Percentiles rank a stretch among this genome's conserved stretches.
Conservation (phyloP, 352 stramenopile species). For the Aphanomyces stellatus region DNA sequence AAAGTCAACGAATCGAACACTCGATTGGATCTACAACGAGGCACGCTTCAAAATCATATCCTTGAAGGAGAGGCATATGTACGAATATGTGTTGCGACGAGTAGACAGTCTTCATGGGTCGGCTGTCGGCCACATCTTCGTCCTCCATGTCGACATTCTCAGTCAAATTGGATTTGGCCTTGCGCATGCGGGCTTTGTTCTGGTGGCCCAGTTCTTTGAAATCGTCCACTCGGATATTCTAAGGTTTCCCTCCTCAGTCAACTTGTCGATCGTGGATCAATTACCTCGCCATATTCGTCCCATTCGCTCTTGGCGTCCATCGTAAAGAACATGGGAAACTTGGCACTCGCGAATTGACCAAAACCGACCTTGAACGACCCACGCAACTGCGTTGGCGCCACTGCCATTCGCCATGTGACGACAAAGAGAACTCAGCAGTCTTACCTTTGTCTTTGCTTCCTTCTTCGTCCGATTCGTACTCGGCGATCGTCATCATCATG, state of each 20-base stretch:
- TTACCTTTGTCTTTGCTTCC: slow-evolving; percentile 38
- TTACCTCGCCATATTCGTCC: slow-evolving; percentile 83
- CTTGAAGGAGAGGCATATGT: slow-evolving; percentile 1
- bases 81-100: slow-evolving; percentile 58
- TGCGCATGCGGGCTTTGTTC: slow-evolving; percentile 42
- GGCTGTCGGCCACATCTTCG: slow-evolving; percentile 45
- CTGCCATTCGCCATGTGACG: neutral
- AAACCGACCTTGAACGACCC: slow-evolving; percentile 82
- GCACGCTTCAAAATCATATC: neutral
- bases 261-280: neutral
- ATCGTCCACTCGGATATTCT: slow-evolving; percentile 77
- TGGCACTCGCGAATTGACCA: slow-evolving; percentile 73
- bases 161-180: slow-evolving; percentile 24
- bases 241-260: too few species aligned
- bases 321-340: slow-evolving; percentile 84
- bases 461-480: slow-evolving; percentile 78
- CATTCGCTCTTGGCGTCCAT: slow-evolving; percentile 81
- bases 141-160: slow-evolving; percentile 64
- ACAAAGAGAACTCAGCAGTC: slow-evolving; percentile 32
- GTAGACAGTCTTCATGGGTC: slow-evolving; percentile 74
- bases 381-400: slow-evolving; percentile 50
- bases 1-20: slow-evolving; percentile 56
- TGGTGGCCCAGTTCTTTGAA: slow-evolving; percentile 69
- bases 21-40: slow-evolving; percentile 49
- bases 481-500: slow-evolving; percentile 88